Conservation (phyloP, 2,329 filamentous ascomycete genomes). For the Fusarium algeriense region DNA sequence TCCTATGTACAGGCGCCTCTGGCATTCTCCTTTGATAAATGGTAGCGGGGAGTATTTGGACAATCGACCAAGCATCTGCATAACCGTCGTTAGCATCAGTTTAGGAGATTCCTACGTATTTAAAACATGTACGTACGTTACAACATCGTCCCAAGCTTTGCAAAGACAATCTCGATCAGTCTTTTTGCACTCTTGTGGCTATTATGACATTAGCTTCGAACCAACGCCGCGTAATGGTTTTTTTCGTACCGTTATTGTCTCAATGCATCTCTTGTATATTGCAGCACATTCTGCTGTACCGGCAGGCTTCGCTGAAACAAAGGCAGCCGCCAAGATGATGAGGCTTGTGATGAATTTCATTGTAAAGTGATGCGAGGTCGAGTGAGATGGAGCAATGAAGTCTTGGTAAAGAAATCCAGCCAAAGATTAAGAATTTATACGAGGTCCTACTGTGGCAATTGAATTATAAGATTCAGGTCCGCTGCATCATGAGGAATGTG, state of each 20-base stretch:
- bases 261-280: slow-evolving; percentile 15
- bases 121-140: not conserved
- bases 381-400: not conserved
- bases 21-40: slow-evolving; percentile 18
- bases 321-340: not conserved
- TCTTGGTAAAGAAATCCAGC: not conserved
- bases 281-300: not conserved
- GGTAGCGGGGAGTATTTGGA: not conserved
- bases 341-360: slow-evolving; percentile 11
- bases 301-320: not conserved
- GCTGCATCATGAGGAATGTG: slow-evolving; percentile 8
- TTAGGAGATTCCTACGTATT: rapidly evolving
- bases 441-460: not conserved
- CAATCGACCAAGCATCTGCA: slow-evolving; percentile 5
- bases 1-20: slow-evolving; percentile 8
- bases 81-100: rapidly evolving
- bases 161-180: slow-evolving; percentile 9
- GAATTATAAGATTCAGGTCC: slow-evolving; percentile 2
- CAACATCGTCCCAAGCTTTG: slow-evolving; percentile 11
- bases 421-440: not conserved
- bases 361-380: rapidly evolving
- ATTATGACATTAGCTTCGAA: not conserved
- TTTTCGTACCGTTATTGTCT: slow-evolving; percentile 10
- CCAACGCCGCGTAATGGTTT: rapidly evolving
- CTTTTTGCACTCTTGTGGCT: slow-evolving; percentile 14